Evolutionary conservation across 73 alveolate species (phyloP).

Genomic region (Tetrahymena thermophila): DNA sequence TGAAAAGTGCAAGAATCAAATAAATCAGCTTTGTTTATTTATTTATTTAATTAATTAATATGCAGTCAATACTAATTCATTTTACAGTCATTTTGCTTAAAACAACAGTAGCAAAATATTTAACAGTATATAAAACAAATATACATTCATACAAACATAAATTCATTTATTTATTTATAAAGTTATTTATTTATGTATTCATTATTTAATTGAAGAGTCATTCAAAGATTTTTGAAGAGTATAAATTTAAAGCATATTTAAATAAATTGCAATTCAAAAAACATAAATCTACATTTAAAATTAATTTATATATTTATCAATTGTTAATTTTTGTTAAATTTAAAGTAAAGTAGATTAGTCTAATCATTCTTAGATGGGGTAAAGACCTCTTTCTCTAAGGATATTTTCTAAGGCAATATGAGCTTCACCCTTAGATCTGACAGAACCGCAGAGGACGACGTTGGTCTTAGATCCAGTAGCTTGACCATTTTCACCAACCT

Average conservation of each 20-base stretch:
- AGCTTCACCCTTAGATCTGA: not conserved
- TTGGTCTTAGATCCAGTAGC: not conserved
- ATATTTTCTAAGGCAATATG: not conserved
- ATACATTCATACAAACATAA: not conserved
- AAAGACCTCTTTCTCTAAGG: not conserved
- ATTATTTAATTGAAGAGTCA: not conserved
- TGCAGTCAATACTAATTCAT: too few relatives aligned
- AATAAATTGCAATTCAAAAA: not conserved
- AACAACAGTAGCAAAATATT: not conserved
- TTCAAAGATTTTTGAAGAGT: not conserved
- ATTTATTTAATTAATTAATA: too few relatives aligned
- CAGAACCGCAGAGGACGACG: not conserved
- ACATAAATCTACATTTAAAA: not conserved
- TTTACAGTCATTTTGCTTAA: too few relatives aligned
- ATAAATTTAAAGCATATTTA: not conserved
- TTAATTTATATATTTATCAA: not conserved
- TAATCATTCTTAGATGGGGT: not conserved
- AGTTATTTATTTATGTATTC: not conserved
- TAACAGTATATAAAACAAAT: not conserved
- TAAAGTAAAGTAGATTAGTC: not conserved
- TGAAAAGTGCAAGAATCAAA: too few relatives aligned
- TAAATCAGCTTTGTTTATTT: too few relatives aligned
- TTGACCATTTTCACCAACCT: conserved; percentile 1
- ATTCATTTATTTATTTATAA: too few relatives aligned
- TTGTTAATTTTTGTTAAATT: not conserved